A percentile compares a stretch with the other conserved stretches of the same genome.
Conservation (phyloP, 495 filamentous ascomycete species). For the Hypoxylon cercidicola region DNA sequence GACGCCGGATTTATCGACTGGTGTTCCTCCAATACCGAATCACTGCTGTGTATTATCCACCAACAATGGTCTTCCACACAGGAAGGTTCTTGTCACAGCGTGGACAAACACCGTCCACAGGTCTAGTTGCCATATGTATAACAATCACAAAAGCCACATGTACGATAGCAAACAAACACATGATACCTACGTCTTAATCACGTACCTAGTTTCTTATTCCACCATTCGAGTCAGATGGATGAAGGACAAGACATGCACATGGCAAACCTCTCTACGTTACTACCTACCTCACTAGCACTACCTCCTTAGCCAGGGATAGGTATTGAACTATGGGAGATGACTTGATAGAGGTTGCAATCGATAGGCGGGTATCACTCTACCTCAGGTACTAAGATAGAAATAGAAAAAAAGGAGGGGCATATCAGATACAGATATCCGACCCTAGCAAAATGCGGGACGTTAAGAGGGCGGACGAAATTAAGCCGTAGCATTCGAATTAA, state of each 20-base stretch:
- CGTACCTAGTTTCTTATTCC: not conserved
- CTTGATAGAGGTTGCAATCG: conserved; percentile 11
- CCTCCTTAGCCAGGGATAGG: too few relatives aligned
- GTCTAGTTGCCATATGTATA: too few relatives aligned
- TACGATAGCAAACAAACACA: not conserved
- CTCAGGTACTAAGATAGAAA: not conserved
- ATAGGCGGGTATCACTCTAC: conserved; percentile 15
- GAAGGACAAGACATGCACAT: too few relatives aligned
- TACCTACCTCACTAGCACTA: too few relatives aligned
- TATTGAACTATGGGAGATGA: not conserved
- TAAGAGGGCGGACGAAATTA: conserved; percentile 24
- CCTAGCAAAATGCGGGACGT: conserved; percentile 33
- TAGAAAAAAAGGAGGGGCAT: conserved; percentile 26
- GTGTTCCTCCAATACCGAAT: too few relatives aligned
- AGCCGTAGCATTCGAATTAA: conserved; percentile 18
- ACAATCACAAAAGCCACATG: not conserved
- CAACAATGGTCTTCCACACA: not conserved
- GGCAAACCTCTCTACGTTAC: too few relatives aligned
- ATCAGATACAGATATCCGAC: not conserved
- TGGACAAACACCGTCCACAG: not conserved
- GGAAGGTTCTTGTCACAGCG: not conserved
- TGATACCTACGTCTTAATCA: not conserved
- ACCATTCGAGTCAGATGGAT: not conserved
- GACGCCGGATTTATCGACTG: not conserved
- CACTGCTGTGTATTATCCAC: not conserved